A percentile compares a stretch with the other conserved stretches of the same genome.
phyloP scores from a whole-genome alignment of 2,329 filamentous ascomycete species.

The Ophiocordyceps sinensis region DNA sequence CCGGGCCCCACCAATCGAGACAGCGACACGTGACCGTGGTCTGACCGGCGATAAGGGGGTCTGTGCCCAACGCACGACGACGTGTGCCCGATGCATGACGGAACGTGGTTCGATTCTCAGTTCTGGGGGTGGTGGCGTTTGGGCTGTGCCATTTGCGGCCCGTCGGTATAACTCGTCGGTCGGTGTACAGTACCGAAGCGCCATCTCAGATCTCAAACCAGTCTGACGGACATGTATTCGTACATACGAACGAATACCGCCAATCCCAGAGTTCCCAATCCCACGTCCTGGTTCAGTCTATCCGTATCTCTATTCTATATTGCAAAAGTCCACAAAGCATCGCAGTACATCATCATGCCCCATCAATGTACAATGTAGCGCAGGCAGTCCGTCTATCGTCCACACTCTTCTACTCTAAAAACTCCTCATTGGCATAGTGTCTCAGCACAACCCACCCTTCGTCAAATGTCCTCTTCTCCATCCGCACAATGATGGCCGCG shows the following conservation, averaged over 20 bases:
- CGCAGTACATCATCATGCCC: too few relatives aligned
- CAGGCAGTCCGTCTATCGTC: background rate
- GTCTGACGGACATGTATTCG: too few relatives aligned
- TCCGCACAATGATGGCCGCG: slow-evolving; percentile 77
- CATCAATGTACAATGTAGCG: too few relatives aligned
- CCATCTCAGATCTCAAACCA: too few relatives aligned
- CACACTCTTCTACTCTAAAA: slow-evolving; percentile 25
- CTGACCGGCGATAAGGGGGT: background rate
- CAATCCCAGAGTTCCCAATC: too few relatives aligned
- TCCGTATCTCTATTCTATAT: too few relatives aligned
- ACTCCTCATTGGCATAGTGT: slow-evolving; percentile 70
- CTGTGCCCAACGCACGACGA: background rate
- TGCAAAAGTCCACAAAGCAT: too few relatives aligned
- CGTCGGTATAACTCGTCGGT: background rate
- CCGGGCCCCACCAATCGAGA: too few relatives aligned
- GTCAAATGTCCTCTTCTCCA: slow-evolving; percentile 48
- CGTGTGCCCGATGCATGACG: background rate
- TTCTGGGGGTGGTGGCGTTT: background rate
- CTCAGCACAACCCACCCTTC: slow-evolving; percentile 66
- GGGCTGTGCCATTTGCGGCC: background rate
- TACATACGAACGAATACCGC: too few relatives aligned
- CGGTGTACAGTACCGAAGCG: too few relatives aligned
- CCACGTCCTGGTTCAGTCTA: background rate
- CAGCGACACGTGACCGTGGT: background rate
- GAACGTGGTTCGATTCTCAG: background rate